Conservation (phyloP, 441 rosid species). For the Cnidoscolus chayamansa region DNA sequence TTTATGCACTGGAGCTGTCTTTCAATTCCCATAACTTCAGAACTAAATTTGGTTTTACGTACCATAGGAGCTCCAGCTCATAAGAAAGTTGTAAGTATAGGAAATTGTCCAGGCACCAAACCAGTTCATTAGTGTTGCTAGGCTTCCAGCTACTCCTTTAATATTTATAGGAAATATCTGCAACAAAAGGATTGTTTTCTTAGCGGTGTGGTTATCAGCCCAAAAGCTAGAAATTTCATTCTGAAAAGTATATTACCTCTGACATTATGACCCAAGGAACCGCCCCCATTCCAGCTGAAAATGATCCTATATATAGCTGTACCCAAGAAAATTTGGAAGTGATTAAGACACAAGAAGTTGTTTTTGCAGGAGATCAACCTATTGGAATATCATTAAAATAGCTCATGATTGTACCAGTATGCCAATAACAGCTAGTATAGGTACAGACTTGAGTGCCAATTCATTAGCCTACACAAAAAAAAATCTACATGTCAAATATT, state of each 20-base stretch:
- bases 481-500: not conserved
- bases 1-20: not conserved
- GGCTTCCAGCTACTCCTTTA: slow-evolving; percentile 84
- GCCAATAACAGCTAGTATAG: slow-evolving; percentile 62
- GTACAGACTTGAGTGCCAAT: slow-evolving; percentile 67
- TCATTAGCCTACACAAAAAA: slow-evolving; percentile 43
- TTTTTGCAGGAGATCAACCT: too few species aligned
- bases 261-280: slow-evolving; percentile 97
- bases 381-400: not conserved
- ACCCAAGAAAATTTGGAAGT: slow-evolving; percentile 15
- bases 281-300: slow-evolving; percentile 86
- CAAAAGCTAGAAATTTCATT: slow-evolving; percentile 1
- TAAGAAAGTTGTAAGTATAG: slow-evolving; percentile 77
- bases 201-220: slow-evolving; percentile 6
- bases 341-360: not conserved
- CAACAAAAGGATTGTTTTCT: slow-evolving; percentile 37
- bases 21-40: too few species aligned
- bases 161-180: slow-evolving; percentile 88
- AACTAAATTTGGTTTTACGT: slow-evolving; percentile 1
- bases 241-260: slow-evolving; percentile 50
- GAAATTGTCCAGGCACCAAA: slow-evolving; percentile 85
- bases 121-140: slow-evolving; percentile 87
- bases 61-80: slow-evolving; percentile 81
- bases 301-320: slow-evolving; percentile 61
- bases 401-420: slow-evolving; percentile 50